A percentile compares a stretch with the other conserved stretches of the same genome.
Conservation (phyloP, 2,329 filamentous ascomycete species). For the Colletotrichum sp. region DNA sequence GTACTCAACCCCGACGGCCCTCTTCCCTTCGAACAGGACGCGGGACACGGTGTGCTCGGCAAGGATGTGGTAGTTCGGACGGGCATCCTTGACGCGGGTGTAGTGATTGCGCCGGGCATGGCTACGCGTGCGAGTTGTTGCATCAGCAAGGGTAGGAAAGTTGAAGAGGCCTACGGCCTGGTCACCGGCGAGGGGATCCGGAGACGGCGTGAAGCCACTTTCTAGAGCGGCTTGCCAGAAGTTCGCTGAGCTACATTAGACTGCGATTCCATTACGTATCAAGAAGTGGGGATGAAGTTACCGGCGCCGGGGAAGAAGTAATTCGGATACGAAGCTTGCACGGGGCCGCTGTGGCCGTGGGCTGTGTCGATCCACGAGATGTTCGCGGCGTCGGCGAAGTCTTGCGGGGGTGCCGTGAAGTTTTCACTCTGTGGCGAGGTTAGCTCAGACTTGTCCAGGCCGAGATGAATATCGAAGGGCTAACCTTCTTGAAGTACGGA, state of each 20-base stretch:
- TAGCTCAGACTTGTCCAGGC: not conserved
- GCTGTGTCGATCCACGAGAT: constrained; percentile 20
- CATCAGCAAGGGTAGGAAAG: constrained; percentile 30
- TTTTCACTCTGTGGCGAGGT: constrained; percentile 15
- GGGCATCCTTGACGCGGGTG: constrained; percentile 34
- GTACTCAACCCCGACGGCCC: constrained; percentile 64
- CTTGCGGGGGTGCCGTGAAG: constrained; percentile 13
- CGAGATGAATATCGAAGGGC: not conserved
- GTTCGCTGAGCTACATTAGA: not conserved
- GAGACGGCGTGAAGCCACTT: constrained; percentile 24
- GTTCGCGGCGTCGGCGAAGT: constrained; percentile 15
- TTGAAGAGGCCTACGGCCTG: constrained; percentile 29
- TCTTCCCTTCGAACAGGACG: constrained; percentile 57
- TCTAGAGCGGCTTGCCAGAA: constrained; percentile 32
- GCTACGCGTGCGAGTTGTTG: constrained; percentile 32
- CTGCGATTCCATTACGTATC: accelerated
- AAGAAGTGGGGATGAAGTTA: not conserved
- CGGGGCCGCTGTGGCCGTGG: constrained; percentile 31
- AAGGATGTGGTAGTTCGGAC: constrained; percentile 65
- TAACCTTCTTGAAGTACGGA: constrained; percentile 49
- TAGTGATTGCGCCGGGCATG: constrained; percentile 32
- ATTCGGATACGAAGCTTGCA: constrained; percentile 34
- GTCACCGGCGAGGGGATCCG: constrained; percentile 28
- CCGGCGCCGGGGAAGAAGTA: constrained; percentile 34
- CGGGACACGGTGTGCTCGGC: constrained; percentile 60